Conservation (phyloP, 345 rosid genomes). For the Salix purpurea region DNA sequence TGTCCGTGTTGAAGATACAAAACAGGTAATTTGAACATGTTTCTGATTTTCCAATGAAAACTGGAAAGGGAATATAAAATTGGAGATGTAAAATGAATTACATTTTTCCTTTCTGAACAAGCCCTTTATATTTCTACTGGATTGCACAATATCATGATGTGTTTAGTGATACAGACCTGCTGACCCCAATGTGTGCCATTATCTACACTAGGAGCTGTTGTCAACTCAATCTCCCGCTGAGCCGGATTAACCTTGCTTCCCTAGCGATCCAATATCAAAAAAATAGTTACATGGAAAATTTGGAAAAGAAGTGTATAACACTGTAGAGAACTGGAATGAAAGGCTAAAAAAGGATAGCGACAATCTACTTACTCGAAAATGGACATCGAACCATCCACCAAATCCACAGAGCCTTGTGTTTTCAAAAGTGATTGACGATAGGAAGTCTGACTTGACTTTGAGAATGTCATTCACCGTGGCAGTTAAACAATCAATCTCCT, state of each 20-base stretch:
- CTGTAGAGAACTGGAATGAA: background rate
- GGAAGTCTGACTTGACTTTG: constrained; percentile 57
- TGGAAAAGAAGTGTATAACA: background rate
- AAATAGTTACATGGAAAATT: background rate
- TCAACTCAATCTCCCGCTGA: constrained; percentile 66
- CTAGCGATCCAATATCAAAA: constrained; percentile 32
- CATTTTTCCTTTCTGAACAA: too few relatives aligned
- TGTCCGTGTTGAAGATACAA: too few relatives aligned
- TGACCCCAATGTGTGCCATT: constrained; percentile 96
- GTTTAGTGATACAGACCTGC: constrained; percentile 48
- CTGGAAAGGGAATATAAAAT: too few relatives aligned
- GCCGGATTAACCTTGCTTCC: constrained; percentile 77
- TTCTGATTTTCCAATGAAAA: too few relatives aligned
- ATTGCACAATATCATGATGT: background rate
- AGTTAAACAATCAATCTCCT: constrained; percentile 86
- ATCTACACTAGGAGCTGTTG: constrained; percentile 80
- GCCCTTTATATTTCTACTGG: background rate
- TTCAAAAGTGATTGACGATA: constrained; percentile 42
- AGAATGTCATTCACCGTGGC: constrained; percentile 65
- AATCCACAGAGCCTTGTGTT: constrained; percentile 66
- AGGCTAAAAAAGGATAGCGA: background rate
- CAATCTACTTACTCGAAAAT: constrained; percentile 67
- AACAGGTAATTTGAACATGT: too few relatives aligned
- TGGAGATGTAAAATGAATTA: too few relatives aligned
- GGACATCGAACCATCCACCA: constrained; percentile 98